A percentile compares a stretch with the other conserved stretches of the same genome.
Conservation (phyloP, 2,329 filamentous ascomycete genomes). For the Paramyrothecium sp. region DNA sequence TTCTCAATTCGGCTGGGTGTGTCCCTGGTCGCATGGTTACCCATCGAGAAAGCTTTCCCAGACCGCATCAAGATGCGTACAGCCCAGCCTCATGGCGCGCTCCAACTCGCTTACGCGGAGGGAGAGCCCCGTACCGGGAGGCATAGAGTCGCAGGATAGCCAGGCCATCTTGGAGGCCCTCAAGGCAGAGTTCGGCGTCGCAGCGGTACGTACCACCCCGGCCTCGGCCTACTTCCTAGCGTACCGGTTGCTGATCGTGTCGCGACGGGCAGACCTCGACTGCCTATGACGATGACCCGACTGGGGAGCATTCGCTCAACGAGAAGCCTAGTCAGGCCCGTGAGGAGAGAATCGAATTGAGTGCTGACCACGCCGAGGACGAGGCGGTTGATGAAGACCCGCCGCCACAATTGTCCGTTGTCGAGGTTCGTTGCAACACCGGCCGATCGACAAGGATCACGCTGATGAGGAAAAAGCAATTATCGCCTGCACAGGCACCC, state of each 20-base stretch:
- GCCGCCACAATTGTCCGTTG: background rate
- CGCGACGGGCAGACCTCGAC: slow-evolving; percentile 8
- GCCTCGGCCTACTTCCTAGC: background rate
- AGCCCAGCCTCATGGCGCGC: slow-evolving; percentile 22
- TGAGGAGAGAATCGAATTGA: too few relatives aligned
- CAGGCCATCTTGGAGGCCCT: slow-evolving; percentile 38
- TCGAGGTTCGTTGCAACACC: background rate
- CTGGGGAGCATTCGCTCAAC: too few relatives aligned
- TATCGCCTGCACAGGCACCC: background rate
- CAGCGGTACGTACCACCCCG: slow-evolving; percentile 31
- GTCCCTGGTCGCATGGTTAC: background rate
- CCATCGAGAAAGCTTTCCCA: background rate
- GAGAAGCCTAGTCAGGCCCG: too few relatives aligned
- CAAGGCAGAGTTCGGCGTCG: slow-evolving; percentile 35
- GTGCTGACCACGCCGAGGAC: too few relatives aligned
- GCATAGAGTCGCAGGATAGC: slow-evolving; percentile 42
- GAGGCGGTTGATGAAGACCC: background rate
- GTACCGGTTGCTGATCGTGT: background rate
- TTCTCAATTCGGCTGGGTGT: background rate
- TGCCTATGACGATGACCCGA: background rate
- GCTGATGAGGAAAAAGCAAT: background rate
- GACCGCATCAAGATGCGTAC: background rate
- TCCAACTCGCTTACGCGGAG: slow-evolving; percentile 23
- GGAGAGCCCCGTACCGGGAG: slow-evolving; percentile 23
- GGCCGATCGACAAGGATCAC: background rate